Percentiles rank a stretch among this genome's conserved stretches.
These are phyloP conservation scores for Marasmius fiardii DNA, from an alignment of 1,284 basidiomycete genomes.

Conservation along the genomic window DNA sequence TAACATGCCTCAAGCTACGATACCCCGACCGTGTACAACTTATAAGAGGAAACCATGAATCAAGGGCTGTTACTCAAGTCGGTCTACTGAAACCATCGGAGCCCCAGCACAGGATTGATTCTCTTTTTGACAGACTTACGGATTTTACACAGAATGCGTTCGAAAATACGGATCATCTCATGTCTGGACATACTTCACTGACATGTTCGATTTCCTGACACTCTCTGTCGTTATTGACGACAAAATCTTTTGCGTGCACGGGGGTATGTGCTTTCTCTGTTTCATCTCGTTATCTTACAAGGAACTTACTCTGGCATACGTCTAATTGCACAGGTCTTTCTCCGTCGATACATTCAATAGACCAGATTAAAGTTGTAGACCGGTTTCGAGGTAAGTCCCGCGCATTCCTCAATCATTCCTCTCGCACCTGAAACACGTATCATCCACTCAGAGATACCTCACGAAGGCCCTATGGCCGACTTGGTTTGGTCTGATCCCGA, in stretches of 20 bases:
- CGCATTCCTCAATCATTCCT: slow-evolving; percentile 17
- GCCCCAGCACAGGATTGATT: slow-evolving; percentile 14
- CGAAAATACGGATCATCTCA: slow-evolving; percentile 96
- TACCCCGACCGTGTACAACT: slow-evolving; percentile 98
- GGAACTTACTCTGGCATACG: not conserved
- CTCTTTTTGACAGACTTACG: slow-evolving; percentile 78
- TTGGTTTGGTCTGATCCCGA: slow-evolving; percentile 99
- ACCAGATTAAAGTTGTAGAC: slow-evolving; percentile 99
- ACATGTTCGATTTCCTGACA: slow-evolving; percentile 99
- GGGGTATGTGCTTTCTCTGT: slow-evolving; percentile 52
- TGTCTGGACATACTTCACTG: slow-evolving; percentile 99
- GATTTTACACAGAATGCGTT: slow-evolving; percentile 98
- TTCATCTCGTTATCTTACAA: slow-evolving; percentile 7
- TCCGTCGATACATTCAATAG: slow-evolving; percentile 97
- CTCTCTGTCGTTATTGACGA: slow-evolving; percentile 98
- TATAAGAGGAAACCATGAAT: slow-evolving; percentile 98
- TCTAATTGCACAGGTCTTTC: slow-evolving; percentile 66
- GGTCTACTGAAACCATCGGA: slow-evolving; percentile 20
- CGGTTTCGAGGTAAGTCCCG: slow-evolving; percentile 80
- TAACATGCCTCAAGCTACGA: slow-evolving; percentile 95
- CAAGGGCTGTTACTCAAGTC: slow-evolving; percentile 96
- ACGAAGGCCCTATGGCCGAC: slow-evolving; percentile 99
- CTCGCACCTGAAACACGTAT: slow-evolving; percentile 21
- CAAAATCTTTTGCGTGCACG: slow-evolving; percentile 98
- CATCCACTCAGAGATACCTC: slow-evolving; percentile 83